Evolutionary conservation across 495 filamentous ascomycete genomes (phyloP), one percentile per base, ranked within the genome.

Genomic region (Hypoxylon subgilvum): DNA sequence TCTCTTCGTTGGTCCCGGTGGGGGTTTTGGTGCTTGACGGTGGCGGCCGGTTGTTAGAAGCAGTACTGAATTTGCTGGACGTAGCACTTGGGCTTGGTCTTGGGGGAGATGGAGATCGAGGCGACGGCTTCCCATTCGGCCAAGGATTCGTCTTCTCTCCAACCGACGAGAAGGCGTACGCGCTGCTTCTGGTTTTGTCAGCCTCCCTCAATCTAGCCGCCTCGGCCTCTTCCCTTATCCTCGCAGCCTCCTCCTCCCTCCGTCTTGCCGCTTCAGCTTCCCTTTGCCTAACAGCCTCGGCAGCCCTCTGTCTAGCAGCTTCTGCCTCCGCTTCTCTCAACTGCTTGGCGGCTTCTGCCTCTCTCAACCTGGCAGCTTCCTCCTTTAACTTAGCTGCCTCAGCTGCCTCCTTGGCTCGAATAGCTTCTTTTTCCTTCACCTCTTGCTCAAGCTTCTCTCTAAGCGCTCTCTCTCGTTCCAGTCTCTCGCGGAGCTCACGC

Each of bases 1-100:
- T 79, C 52, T 87, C 86, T 43, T 86, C 82, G 13, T 84, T 85
- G 13, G 84, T 83, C n/a, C 82, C 80, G 49, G 68, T 69, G 18
- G 80, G 76, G n/a, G 87, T 85, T 52, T 79, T 82, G 34, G 87
- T 83, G 12, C 55, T 58, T 8, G 39, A 18, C 8, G 25, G 44
- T 62, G 25, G 51, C 3, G 57, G 85, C 6, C 73, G 79, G 34
- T 65, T 75, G 59, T 60, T 75, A 50, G 66, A 62, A 21, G 66
- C 22, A 12, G 61, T 42, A 40, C 51, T 64, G 7, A 38, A 54
- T 49, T 63, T 61, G 40, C 68, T 59, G 64, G 71, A 57, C 57
- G 68, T 49, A 57, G 61, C 34, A 35, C 65, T 67, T 67, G 34
- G 61, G 43, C 27, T 39, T 25, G 65, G 42, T 34, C 51, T 60